These are phyloP conservation scores for Yamadazyma oceani DNA, from an alignment of 1,139 yeast genomes.

Conservation along the genomic window DNA sequence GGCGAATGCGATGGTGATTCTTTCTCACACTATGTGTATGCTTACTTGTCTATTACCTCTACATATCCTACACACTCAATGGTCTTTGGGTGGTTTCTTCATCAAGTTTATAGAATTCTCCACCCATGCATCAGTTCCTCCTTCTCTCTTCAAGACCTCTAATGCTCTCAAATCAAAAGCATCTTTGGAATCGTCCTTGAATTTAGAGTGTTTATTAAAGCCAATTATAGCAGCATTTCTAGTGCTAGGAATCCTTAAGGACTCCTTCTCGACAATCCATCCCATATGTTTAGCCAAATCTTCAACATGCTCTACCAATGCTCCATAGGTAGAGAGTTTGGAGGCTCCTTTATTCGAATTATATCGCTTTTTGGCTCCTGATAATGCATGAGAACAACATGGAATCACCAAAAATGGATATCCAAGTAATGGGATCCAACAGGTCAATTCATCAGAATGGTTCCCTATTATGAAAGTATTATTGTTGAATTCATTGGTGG, in stretches of 20 bases:
- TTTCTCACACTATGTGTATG: too few relatives aligned
- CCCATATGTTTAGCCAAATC: slow-evolving; percentile 67
- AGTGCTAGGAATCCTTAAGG: slow-evolving; percentile 91
- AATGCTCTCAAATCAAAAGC: slow-evolving; percentile 41
- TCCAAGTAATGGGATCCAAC: slow-evolving; percentile 91
- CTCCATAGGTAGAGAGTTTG: slow-evolving; percentile 66
- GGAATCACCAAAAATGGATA: slow-evolving; percentile 91
- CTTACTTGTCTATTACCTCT: too few relatives aligned
- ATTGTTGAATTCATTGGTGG: slow-evolving; percentile 63
- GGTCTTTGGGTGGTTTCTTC: slow-evolving; percentile 50
- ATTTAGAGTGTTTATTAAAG: slow-evolving; percentile 24
- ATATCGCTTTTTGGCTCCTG: slow-evolving; percentile 73
- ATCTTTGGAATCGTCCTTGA: slow-evolving; percentile 25
- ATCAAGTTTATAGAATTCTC: slow-evolving; percentile 70
- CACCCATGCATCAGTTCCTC: slow-evolving; percentile 92
- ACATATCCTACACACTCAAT: slow-evolving; percentile 18
- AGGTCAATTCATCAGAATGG: slow-evolving; percentile 92
- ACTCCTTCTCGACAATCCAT: slow-evolving; percentile 83
- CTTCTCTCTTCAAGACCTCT: slow-evolving; percentile 66
- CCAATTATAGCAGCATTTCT: slow-evolving; percentile 91
- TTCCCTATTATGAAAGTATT: slow-evolving; percentile 88
- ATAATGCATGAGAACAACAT: slow-evolving; percentile 86
- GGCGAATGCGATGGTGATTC: too few relatives aligned
- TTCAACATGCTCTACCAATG: slow-evolving; percentile 82
- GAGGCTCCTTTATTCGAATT: slow-evolving; percentile 33